These are phyloP conservation scores for Xenoacremonium recifei DNA, from an alignment of 2,329 filamentous ascomycete genomes.

Conservation along the genomic window DNA sequence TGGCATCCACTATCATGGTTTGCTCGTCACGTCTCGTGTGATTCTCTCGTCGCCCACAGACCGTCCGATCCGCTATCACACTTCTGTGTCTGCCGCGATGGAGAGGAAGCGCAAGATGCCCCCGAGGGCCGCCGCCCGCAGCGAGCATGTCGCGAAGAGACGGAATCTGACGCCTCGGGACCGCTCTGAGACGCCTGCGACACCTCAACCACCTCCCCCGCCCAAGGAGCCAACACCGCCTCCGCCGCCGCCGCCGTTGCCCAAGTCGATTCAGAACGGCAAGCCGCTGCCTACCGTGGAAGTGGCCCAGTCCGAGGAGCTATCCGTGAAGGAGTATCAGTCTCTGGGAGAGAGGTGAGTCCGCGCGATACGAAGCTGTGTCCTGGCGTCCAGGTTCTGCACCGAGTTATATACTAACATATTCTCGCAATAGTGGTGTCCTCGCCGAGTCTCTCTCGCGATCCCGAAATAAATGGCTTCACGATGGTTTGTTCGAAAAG, in stretches of 20 bases:
- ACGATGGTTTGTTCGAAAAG: constrained; percentile 70
- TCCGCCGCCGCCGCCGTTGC: constrained; percentile 47
- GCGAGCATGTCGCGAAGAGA: constrained; percentile 60
- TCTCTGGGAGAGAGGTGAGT: constrained; percentile 69
- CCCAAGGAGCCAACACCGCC: constrained; percentile 34
- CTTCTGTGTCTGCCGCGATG: constrained; percentile 49
- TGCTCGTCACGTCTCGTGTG: constrained; percentile 19
- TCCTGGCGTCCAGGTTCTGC: too few relatives aligned
- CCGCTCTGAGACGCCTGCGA: constrained; percentile 46
- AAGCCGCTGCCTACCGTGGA: constrained; percentile 71
- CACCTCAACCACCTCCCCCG: constrained; percentile 35
- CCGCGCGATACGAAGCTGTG: constrained; percentile 2
- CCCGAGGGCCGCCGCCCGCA: constrained; percentile 59
- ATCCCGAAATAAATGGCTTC: constrained; percentile 72
- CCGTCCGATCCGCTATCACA: too few relatives aligned
- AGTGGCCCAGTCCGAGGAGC: constrained; percentile 61
- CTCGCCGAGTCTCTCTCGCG: constrained; percentile 70
- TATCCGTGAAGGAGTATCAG: constrained; percentile 68
- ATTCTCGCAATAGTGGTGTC: constrained; percentile 59
- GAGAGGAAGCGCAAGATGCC: constrained; percentile 67
- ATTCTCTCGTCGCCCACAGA: too few relatives aligned
- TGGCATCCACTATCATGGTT: constrained; percentile 32
- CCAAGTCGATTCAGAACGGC: constrained; percentile 61
- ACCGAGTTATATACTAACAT: constrained; percentile 15
- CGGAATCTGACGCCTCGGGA: constrained; percentile 56